These are phyloP conservation scores for Trichomonas vaginalis DNA, from an alignment of 208 protist species.

Conservation along the genomic window DNA sequence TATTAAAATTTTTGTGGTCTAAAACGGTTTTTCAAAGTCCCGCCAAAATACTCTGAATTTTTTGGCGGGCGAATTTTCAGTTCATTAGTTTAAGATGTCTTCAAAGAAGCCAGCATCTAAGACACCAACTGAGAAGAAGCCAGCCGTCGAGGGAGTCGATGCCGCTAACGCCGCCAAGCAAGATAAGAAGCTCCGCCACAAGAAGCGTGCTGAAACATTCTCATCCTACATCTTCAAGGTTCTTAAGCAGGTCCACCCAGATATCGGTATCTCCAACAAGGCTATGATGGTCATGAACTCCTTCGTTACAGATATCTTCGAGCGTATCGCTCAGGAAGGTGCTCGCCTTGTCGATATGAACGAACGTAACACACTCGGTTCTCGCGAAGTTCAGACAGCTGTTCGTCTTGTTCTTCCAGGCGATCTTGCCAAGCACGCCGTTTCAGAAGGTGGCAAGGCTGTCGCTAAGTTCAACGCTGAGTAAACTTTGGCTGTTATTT, in stretches of 20 bases:
- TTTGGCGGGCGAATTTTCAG: background rate
- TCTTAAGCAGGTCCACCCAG: conserved; percentile 81
- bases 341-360: conserved; percentile 80
- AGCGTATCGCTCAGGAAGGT: conserved; percentile 80
- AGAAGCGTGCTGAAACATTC: conserved; percentile 63
- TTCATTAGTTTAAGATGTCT: background rate
- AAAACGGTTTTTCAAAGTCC: background rate
- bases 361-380: conserved; percentile 80
- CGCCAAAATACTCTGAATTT: background rate
- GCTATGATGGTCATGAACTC: conserved; percentile 90
- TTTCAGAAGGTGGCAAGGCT: conserved; percentile 93
- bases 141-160: conserved; percentile 15
- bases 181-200: conserved; percentile 27
- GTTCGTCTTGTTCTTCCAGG: conserved; percentile 86
- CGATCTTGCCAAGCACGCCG: conserved; percentile 92
- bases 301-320: conserved; percentile 79
- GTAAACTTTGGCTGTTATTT: background rate
- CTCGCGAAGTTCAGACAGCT: conserved; percentile 74
- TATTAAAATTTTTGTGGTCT: background rate
- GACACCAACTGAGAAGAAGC: conserved; percentile 11
- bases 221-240: conserved; percentile 73
- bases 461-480: conserved; percentile 53
- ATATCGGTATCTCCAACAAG: conserved; percentile 82
- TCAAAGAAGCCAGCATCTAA: conserved; percentile 15
- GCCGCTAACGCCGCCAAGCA: background rate